Base-by-base conservation (phyloP, 2,329 filamentous ascomycete species). In the Cladosporium sp. region DNA sequence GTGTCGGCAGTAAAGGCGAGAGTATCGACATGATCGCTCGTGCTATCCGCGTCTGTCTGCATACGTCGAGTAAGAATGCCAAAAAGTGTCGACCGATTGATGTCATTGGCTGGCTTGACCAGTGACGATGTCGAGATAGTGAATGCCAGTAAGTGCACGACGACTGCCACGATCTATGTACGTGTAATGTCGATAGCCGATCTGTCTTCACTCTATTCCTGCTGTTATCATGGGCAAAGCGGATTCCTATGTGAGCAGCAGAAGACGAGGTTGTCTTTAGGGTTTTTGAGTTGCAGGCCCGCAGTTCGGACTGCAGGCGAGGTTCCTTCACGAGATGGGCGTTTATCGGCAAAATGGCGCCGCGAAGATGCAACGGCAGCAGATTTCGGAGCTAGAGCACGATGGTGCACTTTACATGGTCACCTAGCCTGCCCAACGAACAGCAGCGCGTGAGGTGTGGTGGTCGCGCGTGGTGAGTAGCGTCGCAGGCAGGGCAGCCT, bases 1-100 rank as follows among this genome's bases (percentile, higher is more conserved):
- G 75, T 65, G 73, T 76, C 74, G 67, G 68, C 66, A 69, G 74
- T 65, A 60, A 22, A 2, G 59, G 55, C 14, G 59, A 63, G 37
- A 64, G 52, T 55, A 67, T 65, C 40, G 60, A 60, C 51, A 58
- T 62, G 60, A 67, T 63, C 38, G 64, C 67, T 61, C 58, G 64
- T 8, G 60, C 62, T 38, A 70, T 59, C 39, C 61, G 63, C 39
- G 60, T 58, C 14, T 57, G 47, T 28, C 61, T 51, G 59, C 67
- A 66, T 42, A 63, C 57, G 57, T 70, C 64, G 52, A 63, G 34
- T 47, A 56, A 39, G 8, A 56, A 38, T 14, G 54, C 54, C 54
- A 56, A 42, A n/a, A 56, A 39, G 34, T 42, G 54, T 30, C 42
- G 54, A 22, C 34, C 20, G 15, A 40, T 42, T 56, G 54, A 56